These are phyloP conservation scores for Fraxinus cuspidata DNA, from an alignment of 257 asterid species.

Conservation along the genomic window DNA sequence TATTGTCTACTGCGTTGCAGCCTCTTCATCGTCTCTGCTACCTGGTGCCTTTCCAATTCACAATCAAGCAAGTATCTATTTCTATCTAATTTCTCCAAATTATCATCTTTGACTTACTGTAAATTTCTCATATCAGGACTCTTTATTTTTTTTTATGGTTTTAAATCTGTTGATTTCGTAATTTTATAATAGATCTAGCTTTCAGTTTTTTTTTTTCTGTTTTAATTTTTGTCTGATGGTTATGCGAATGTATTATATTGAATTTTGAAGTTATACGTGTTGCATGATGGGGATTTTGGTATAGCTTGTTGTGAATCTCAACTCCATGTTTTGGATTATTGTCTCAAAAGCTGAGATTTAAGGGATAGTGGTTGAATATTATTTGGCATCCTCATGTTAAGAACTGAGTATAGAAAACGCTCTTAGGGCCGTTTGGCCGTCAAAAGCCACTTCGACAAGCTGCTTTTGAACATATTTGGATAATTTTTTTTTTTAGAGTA, in stretches of 20 bases:
- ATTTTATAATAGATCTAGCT: neutral
- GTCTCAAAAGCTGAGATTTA: no score
- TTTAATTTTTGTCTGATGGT: neutral
- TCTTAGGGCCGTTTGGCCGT: no score
- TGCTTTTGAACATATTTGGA: no score
- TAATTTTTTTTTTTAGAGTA: no score
- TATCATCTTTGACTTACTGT: neutral
- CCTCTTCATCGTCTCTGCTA: neutral
- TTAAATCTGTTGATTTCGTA: neutral
- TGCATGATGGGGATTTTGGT: neutral
- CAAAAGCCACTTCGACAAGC: no score
- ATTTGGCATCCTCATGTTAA: neutral
- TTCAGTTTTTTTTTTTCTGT: neutral
- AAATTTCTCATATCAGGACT: neutral
- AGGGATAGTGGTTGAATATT: neutral
- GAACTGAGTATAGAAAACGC: neutral
- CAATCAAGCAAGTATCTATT: neutral
- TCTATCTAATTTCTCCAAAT: neutral
- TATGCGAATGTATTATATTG: neutral
- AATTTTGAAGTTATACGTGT: neutral
- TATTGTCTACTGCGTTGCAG: neutral
- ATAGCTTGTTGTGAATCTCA: neutral
- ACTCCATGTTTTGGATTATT: neutral
- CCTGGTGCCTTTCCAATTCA: neutral
- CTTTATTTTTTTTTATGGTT: neutral